Percentiles rank a stretch among this genome's conserved stretches.
These are phyloP conservation scores for Leccinum uliginosum DNA, from an alignment of 768 basidiomycete genomes.

Conservation along the genomic window DNA sequence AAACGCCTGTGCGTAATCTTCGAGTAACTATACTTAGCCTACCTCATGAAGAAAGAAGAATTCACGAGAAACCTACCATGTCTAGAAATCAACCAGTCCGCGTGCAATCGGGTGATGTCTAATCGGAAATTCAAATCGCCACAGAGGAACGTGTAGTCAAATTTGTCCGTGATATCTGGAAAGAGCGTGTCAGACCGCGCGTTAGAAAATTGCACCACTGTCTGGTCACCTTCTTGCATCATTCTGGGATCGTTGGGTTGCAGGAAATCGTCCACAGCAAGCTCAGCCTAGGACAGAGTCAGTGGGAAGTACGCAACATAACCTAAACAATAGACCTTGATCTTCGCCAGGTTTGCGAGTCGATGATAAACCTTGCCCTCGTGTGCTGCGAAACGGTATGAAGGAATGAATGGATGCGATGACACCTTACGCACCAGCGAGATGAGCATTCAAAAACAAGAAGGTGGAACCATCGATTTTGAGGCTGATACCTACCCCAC, in stretches of 20 bases:
- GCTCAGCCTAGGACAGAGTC: conserved; percentile 49
- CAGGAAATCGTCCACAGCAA: conserved; percentile 77
- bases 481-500: conserved; percentile 86
- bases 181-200: conserved; percentile 5
- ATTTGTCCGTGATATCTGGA: conserved; percentile 75
- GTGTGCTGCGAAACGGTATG: conserved; percentile 47
- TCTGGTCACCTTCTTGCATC: conserved; percentile 59
- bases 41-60: background rate
- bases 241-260: conserved; percentile 56
- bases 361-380: conserved; percentile 72
- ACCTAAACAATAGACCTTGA: conserved; percentile 51
- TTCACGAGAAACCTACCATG: conserved; percentile 46
- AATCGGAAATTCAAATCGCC: conserved; percentile 93
- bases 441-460: conserved; percentile 87
- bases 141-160: conserved; percentile 84
- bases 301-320: background rate
- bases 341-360: conserved; percentile 84
- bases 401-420: background rate
- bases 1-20: conserved; percentile 82
- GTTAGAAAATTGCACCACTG: background rate
- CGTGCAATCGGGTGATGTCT: conserved; percentile 84
- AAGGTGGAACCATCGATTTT: conserved; percentile 79
- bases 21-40: conserved; percentile 6
- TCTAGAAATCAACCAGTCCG: conserved; percentile 87
- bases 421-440: conserved; percentile 55